Evolutionary conservation across 768 basidiomycete genomes (phyloP), one percentile per base, ranked within the genome.

Genomic region (Strobilomyces dryophilus): DNA sequence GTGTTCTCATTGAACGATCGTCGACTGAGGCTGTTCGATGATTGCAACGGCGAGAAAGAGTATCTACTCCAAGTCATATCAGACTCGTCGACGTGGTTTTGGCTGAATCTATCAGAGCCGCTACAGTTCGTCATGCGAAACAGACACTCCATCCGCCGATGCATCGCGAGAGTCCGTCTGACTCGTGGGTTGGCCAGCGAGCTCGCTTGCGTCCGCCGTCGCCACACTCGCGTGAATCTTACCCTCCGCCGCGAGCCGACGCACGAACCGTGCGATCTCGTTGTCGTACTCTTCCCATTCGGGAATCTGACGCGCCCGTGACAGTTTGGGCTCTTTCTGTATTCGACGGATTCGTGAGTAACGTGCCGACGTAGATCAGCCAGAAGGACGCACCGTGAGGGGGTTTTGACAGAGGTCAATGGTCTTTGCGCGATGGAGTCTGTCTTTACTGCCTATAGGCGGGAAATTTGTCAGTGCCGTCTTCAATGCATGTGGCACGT

Each of bases 401-500:
- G 95, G 95, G 63, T 98, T 97, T 70, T 97, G 94, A 68, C 95
- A 98, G 5, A 98, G 80, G 65, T 98, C 95, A 55, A 98, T 95
- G 8, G 89, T 92, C 71, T 91, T 92, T n/a, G 79, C 80, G 32
- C 83, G 79, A 62, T 90, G 72, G 0, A 93, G 71, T 37, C 91
- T 77, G 61, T 92, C 89, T 66, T 90, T 91, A 76, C 87, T 90
- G 63, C 86, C 87, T 89, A 58, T 54, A 53, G 27, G 52, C 35
- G 15, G 18, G 20, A 34, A 18, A 34, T 27, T 6, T 34, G 40
- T 56, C 18, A 58, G 49, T 37, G 24, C 34, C 15, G 31, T 14
- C 9, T 20, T 1, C 34, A 31, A 49, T 52, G 2, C 51, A 49
- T 45, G 24, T 10, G 24, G 10, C 37, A 44, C 21, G 39, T 1